Conservation (phyloP, 768 basidiomycete species). For the Suillus subluteus region DNA sequence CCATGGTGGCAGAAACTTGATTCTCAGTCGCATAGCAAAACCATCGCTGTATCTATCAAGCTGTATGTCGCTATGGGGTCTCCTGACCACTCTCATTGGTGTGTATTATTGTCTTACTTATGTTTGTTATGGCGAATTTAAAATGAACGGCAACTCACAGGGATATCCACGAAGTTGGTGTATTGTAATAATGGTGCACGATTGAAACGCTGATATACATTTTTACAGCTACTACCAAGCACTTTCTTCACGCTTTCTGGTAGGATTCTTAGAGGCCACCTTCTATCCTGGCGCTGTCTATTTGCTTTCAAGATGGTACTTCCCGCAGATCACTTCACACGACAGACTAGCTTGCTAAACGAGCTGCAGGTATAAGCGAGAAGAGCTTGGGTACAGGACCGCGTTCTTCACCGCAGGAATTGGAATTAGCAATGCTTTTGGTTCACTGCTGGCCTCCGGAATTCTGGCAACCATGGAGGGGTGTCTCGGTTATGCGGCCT, state of each 20-base stretch:
- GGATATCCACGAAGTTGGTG: slow-evolving; percentile 37
- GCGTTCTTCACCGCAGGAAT: slow-evolving; percentile 71
- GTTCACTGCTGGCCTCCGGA: slow-evolving; percentile 71
- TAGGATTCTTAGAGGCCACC: slow-evolving; percentile 66
- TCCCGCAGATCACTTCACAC: no score
- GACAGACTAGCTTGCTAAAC: background rate
- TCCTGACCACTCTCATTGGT: slow-evolving; percentile 55
- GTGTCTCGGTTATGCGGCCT: slow-evolving; percentile 65
- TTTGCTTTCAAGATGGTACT: slow-evolving; percentile 64
- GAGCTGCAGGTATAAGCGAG: slow-evolving; percentile 58
- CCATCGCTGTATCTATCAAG: slow-evolving; percentile 65
- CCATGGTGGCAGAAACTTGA: slow-evolving; percentile 54
- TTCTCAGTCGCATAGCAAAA: slow-evolving; percentile 61
- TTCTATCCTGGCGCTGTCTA: slow-evolving; percentile 70
- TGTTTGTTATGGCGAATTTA: slow-evolving; percentile 1
- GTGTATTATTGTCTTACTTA: slow-evolving; percentile 9
- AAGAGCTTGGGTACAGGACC: slow-evolving; percentile 68
- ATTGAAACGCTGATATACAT: slow-evolving; percentile 5
- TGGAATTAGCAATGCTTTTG: slow-evolving; percentile 79
- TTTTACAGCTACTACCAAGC: slow-evolving; percentile 54
- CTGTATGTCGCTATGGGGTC: slow-evolving; percentile 72
- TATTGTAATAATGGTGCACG: background rate
- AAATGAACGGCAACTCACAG: slow-evolving; percentile 10
- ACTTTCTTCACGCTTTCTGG: slow-evolving; percentile 67
- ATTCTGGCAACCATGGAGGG: slow-evolving; percentile 72